Conservation (phyloP, 2,329 filamentous ascomycete genomes). For the Geoglossum cookeanum region DNA sequence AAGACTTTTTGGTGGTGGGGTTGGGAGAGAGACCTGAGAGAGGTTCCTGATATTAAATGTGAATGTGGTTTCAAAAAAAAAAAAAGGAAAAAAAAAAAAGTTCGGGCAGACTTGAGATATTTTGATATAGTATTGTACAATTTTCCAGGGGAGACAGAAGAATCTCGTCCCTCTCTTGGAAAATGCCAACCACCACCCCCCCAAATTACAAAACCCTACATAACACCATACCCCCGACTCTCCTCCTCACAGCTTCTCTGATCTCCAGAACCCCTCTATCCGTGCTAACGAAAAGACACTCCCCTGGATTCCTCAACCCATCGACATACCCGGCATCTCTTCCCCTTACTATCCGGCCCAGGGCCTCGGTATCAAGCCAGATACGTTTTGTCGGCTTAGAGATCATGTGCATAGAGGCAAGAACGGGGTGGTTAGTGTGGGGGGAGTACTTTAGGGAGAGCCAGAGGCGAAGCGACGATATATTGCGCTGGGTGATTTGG, state of each 20-base stretch:
- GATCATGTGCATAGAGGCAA: constrained; percentile 45
- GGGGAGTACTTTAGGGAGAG: constrained; percentile 61
- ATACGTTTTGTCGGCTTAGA: constrained; percentile 58
- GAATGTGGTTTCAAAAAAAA: no score
- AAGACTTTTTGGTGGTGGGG: no score
- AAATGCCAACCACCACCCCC: background rate
- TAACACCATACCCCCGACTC: constrained; percentile 60
- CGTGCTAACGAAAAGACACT: constrained; percentile 65
- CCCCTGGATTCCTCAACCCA: constrained; percentile 56
- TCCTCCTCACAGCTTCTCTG: constrained; percentile 63
- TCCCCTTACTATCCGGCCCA: constrained; percentile 50
- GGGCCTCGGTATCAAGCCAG: constrained; percentile 39
- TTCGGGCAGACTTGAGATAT: no score
- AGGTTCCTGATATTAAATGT: no score
- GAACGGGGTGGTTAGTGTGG: constrained; percentile 60
- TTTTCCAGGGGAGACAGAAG: background rate
- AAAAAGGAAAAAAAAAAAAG: no score
- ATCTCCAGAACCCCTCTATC: constrained; percentile 62
- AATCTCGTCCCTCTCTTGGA: background rate
- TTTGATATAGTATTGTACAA: no score
- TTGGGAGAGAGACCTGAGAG: no score
- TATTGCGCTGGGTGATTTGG: constrained; percentile 47
- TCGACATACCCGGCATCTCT: constrained; percentile 45
- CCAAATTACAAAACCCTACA: constrained; percentile 40
- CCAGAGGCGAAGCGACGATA: constrained; percentile 62